phyloP scores from a whole-genome alignment of 768 basidiomycete species.

The Auriculariales sp. region DNA sequence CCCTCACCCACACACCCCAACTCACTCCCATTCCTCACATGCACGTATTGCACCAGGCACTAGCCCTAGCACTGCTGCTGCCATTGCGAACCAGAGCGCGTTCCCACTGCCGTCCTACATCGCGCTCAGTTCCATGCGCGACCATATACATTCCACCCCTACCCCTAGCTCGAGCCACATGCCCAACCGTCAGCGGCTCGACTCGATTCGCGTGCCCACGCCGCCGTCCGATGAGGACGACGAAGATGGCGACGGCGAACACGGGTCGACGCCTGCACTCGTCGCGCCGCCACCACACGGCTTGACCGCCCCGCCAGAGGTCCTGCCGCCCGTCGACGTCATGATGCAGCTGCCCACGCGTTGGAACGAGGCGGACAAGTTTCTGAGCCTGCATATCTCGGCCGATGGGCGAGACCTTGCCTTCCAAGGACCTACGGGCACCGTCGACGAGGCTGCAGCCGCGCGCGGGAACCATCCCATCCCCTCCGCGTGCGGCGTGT shows the following conservation, averaged over 20 bases:
- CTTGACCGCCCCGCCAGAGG: constrained; percentile 3
- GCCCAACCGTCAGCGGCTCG: constrained; percentile 7
- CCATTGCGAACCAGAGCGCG: constrained; percentile 20
- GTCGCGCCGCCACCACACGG: constrained; percentile 20
- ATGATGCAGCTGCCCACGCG: constrained; percentile 51
- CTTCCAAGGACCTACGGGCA: constrained; percentile 45
- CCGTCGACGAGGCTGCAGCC: constrained; percentile 71
- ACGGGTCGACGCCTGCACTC: constrained; percentile 6
- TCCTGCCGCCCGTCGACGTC: constrained; percentile 10
- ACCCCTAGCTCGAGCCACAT: constrained; percentile 28
- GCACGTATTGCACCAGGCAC: constrained; percentile 8
- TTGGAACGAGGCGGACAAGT: constrained; percentile 61
- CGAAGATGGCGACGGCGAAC: constrained; percentile 40
- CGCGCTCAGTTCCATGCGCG: constrained; percentile 58
- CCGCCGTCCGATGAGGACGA: constrained; percentile 27
- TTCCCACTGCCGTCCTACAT: constrained; percentile 64
- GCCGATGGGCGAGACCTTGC: constrained; percentile 59
- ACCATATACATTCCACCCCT: constrained; percentile 45
- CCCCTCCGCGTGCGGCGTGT: constrained; percentile 78
- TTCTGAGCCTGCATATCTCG: constrained; percentile 43
- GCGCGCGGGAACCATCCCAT: constrained; percentile 66
- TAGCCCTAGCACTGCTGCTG: not conserved
- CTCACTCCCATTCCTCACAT: not conserved
- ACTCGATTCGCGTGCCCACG: constrained; percentile 6
- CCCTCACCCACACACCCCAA: constrained; percentile 12